Base-by-base conservation (phyloP, 441 rosid species). In the Euphorbia celastroides region DNA sequence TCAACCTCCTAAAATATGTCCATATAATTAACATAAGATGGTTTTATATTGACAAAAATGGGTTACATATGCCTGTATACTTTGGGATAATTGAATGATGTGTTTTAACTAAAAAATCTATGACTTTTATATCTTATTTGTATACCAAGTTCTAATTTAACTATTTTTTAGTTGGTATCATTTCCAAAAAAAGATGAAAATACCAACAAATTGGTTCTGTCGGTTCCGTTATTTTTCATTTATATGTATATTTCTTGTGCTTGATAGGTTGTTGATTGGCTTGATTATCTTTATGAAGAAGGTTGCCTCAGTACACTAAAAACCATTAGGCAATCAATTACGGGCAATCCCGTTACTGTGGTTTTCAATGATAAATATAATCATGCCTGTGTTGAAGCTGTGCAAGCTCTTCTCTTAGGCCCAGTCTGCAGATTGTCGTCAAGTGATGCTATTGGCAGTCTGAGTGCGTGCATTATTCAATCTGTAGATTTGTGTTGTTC, bases 201-300 rank as follows among this genome's bases (percentile, higher is more conserved):
- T n/a, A n/a, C n/a, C n/a, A n/a, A n/a, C n/a, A n/a, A n/a, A n/a
- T n/a, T n/a, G n/a, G n/a, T n/a, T n/a, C n/a, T n/a, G n/a, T n/a
- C n/a, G n/a, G n/a, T n/a, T n/a, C n/a, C n/a, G n/a, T n/a, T n/a
- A n/a, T n/a, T n/a, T n/a, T n/a, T n/a, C n/a, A n/a, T n/a, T 14
- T 38, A 48, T 70, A 51, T 62, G 68, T 30, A 7, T 69, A 14
- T 36, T 57, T 68, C 16, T 64, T 30, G 72, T 27, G 36, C 27
- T 78, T 74, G 65, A 69, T 75, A 93, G 96, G 92, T 87, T 69
- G 72, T 89, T 62, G 99, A 93, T 71, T 90, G 83, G 65, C 67
- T 76, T 48, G 89, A 64, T 50, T 72, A 77, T 70, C 75, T 74
- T 67, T 41, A 69, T 56, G 69, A 81, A 48, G 80, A 69, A 65